Evolutionary conservation across 1,284 basidiomycete genomes (phyloP).

Genomic region (Fomitopsis schrenkii): DNA sequence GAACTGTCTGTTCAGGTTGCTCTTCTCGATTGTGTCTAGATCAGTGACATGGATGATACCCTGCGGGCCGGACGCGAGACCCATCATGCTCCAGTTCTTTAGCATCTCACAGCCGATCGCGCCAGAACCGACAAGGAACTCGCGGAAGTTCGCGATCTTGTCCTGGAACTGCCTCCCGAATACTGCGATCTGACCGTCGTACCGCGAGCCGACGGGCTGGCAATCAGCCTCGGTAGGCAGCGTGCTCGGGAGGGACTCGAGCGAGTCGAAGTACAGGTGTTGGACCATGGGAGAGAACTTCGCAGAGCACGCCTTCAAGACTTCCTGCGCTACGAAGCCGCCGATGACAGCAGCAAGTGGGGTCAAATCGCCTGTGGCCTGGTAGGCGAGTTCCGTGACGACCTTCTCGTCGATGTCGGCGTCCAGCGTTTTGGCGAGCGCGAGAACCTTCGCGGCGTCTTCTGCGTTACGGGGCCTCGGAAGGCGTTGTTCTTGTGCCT

Average conservation of each 20-base stretch:
- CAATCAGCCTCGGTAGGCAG: conserved; percentile 85
- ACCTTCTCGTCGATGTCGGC: conserved; percentile 78
- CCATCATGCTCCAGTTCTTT: conserved; percentile 99
- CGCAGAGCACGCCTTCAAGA: conserved; percentile 94
- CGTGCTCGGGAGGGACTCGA: conserved; percentile 84
- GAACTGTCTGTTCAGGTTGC: conserved; percentile 98
- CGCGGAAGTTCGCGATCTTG: conserved; percentile 86
- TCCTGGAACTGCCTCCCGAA: conserved; percentile 93
- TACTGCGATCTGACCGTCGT: conserved; percentile 95
- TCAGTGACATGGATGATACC: conserved; percentile 95
- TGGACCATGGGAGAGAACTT: conserved; percentile 99
- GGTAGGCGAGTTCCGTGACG: conserved; percentile 84
- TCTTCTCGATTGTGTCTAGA: conserved; percentile 99
- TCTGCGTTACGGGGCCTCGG: conserved; percentile 83
- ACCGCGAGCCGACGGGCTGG: conserved; percentile 80
- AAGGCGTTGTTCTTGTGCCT: conserved; percentile 61
- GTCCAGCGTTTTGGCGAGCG: conserved; percentile 78
- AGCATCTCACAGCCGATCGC: conserved; percentile 99
- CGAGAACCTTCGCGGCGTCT: conserved; percentile 75
- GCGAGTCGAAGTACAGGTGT: conserved; percentile 95
- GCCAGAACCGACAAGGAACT: conserved; percentile 97
- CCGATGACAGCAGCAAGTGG: conserved; percentile 94
- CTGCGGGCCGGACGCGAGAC: conserved; percentile 78
- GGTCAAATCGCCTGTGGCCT: conserved; percentile 90
- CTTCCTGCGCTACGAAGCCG: conserved; percentile 98